Conservation (phyloP, 2,329 filamentous ascomycete genomes). For the Fusarium anthophilum region DNA sequence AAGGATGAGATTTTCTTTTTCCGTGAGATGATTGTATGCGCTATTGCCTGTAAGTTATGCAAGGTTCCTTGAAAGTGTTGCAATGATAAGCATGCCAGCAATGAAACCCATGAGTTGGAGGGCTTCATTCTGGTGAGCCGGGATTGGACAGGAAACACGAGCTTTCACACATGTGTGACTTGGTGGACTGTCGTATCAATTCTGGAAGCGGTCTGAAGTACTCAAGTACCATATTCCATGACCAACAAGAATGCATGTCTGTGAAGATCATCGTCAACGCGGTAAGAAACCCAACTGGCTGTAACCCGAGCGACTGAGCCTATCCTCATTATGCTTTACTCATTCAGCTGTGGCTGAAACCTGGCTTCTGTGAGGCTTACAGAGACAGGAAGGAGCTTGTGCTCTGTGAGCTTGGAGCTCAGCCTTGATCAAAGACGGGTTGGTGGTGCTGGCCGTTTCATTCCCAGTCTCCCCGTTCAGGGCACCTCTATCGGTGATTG, state of each 20-base stretch:
- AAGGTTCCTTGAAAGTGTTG: not conserved
- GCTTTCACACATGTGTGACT: not conserved
- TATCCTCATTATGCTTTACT: slow-evolving; percentile 2
- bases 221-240: not conserved
- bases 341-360: slow-evolving; percentile 29
- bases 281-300: slow-evolving; percentile 1
- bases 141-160: slow-evolving; percentile 25
- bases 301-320: not conserved
- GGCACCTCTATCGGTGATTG: not conserved
- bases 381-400: not conserved
- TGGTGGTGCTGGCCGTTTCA: slow-evolving; percentile 5
- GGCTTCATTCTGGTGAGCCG: slow-evolving; percentile 22
- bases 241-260: not conserved
- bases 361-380: not conserved
- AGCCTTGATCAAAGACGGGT: not conserved
- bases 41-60: slow-evolving; percentile 3
- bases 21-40: not conserved
- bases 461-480: not conserved
- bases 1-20: not conserved
- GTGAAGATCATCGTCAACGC: not conserved
- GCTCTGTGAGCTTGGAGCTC: not conserved
- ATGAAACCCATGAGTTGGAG: slow-evolving; percentile 6
- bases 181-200: not conserved
- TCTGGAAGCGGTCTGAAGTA: slow-evolving; percentile 18
- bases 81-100: slow-evolving; percentile 5